Percentiles rank a stretch among this genome's conserved stretches.
Conservation (phyloP, 176 grass and related monocot genomes). For the Carex littledalei region DNA sequence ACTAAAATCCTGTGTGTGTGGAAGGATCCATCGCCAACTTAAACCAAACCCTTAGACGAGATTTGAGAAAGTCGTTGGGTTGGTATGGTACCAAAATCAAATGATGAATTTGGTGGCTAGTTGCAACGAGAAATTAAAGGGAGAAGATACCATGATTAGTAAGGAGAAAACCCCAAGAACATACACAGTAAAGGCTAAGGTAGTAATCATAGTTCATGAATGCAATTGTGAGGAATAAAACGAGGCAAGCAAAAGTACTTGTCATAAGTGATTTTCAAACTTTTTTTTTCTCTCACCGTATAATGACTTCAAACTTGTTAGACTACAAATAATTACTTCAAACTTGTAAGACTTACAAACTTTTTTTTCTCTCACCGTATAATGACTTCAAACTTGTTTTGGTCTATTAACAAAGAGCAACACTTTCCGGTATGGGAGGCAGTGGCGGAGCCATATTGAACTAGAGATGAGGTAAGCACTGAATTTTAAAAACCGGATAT, state of each 20-base stretch:
- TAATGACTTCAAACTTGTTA: not conserved
- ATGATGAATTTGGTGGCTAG: slow-evolving; percentile 11
- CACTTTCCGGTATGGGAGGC: too few relatives aligned
- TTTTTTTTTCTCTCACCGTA: not conserved
- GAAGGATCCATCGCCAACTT: not conserved
- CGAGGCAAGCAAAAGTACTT: slow-evolving; percentile 23
- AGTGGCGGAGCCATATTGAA: too few relatives aligned
- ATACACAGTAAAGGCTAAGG: slow-evolving; percentile 10
- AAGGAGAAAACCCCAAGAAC: slow-evolving; percentile 24
- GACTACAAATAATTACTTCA: not conserved
- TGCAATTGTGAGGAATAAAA: slow-evolving; percentile 11
- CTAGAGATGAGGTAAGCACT: too few relatives aligned
- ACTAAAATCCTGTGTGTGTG: not conserved
- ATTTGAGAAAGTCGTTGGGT: slow-evolving; percentile 8
- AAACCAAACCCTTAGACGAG: not conserved
- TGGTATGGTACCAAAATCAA: not conserved
- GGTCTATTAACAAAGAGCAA: too few relatives aligned
- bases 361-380: not conserved
- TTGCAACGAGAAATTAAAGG: not conserved
- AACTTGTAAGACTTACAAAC: not conserved
- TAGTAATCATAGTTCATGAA: slow-evolving; percentile 30
- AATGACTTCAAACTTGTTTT: not conserved
- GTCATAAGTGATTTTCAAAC: slow-evolving; percentile 27
- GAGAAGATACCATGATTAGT: slow-evolving; percentile 27
- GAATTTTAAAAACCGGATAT: too few relatives aligned